Conservation (phyloP, 73 alveolate genomes). For the Blepharisma stoltei region DNA sequence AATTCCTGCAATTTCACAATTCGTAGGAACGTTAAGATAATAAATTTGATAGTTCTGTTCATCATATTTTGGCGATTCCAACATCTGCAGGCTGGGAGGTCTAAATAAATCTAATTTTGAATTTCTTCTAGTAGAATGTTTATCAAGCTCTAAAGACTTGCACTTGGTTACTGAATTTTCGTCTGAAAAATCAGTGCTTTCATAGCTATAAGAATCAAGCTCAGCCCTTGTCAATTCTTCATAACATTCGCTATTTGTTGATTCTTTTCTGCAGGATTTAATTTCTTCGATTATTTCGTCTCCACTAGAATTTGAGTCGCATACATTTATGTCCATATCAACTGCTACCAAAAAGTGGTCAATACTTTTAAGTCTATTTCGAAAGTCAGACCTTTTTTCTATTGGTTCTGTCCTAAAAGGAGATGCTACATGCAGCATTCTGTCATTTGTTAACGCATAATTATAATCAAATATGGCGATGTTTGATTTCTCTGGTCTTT, state of each 20-base stretch:
- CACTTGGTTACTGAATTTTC: too few species aligned
- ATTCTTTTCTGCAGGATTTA: neutral
- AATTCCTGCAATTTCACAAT: conserved; percentile 15
- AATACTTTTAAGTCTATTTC: neutral
- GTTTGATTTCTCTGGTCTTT: too few species aligned
- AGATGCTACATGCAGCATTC: neutral
- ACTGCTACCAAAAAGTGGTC: neutral
- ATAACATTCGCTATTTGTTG: too few species aligned
- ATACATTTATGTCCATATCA: neutral
- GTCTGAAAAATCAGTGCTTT: too few species aligned
- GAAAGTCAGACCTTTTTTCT: neutral
- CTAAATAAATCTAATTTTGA: neutral
- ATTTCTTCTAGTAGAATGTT: neutral
- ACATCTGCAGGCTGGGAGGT: neutral
- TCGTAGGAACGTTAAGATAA: conserved; percentile 10
- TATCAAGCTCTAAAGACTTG: neutral
- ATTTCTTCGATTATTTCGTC: neutral
- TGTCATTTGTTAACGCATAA: too few species aligned
- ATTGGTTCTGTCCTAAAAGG: conserved; percentile 18
- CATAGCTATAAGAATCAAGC: too few species aligned
- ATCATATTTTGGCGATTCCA: neutral
- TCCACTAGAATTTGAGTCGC: neutral
- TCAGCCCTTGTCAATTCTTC: too few species aligned
- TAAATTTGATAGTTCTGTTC: neutral
- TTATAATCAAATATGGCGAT: too few species aligned